phyloP scores from a whole-genome alignment of 2,329 filamentous ascomycete species.

The Alternaria sp. region DNA sequence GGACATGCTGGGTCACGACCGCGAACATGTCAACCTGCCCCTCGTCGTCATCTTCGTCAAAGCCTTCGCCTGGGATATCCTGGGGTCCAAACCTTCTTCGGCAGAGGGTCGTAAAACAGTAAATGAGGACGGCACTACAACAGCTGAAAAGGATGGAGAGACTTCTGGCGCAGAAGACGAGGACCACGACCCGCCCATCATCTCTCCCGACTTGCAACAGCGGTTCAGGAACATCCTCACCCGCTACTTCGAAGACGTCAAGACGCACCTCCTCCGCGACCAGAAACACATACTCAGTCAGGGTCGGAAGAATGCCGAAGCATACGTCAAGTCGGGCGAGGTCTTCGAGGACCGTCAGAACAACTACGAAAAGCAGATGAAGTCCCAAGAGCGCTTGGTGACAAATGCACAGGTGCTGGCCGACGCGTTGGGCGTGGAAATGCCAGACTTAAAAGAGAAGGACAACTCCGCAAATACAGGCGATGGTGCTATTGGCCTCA shows the following conservation, averaged over 20 bases:
- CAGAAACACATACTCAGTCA: constrained; percentile 88
- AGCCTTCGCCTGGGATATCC: constrained; percentile 92
- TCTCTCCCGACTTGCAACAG: constrained; percentile 77
- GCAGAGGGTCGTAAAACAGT: constrained; percentile 83
- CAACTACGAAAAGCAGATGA: constrained; percentile 93
- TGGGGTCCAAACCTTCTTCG: constrained; percentile 76
- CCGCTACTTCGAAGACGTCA: constrained; percentile 92
- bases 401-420: constrained; percentile 90
- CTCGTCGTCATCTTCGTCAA: constrained; percentile 95
- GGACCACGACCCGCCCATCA: constrained; percentile 74
- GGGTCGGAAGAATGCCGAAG: constrained; percentile 93
- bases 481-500: constrained; percentile 84
- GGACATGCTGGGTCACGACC: constrained; percentile 90
- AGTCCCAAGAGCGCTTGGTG: constrained; percentile 87
- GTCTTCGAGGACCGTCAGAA: constrained; percentile 97
- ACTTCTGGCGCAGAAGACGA: constrained; percentile 60
- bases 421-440: constrained; percentile 85
- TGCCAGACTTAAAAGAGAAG: constrained; percentile 90
- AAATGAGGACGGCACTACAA: constrained; percentile 77
- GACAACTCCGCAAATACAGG: constrained; percentile 70
- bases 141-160: constrained; percentile 61
- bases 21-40: constrained; percentile 89
- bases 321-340: constrained; percentile 97
- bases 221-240: constrained; percentile 85
- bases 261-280: constrained; percentile 84